Evolutionary conservation across 1,284 basidiomycete genomes (phyloP).

Genomic region (Malassezia cuniculi): DNA sequence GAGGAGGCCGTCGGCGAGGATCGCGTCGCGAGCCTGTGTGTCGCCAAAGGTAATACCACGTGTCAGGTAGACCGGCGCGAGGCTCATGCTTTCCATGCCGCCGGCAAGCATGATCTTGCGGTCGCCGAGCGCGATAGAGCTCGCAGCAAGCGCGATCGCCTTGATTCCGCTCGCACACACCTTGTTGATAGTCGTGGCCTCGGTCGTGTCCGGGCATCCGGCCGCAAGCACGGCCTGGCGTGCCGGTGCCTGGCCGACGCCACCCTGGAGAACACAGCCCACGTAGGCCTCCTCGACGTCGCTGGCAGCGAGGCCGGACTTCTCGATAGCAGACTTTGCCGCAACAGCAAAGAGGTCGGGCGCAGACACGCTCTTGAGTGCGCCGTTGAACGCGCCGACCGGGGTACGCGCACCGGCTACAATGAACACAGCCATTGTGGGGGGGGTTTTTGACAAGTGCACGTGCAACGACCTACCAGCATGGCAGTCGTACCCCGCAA

Average conservation of each 20-base stretch:
- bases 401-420: conserved; percentile 88
- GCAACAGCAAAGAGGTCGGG: conserved; percentile 78
- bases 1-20: conserved; percentile 75
- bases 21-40: conserved; percentile 70
- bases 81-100: conserved; percentile 49
- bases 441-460: not conserved
- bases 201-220: conserved; percentile 67
- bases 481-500: conserved; percentile 70
- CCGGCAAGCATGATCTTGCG: conserved; percentile 47
- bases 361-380: conserved; percentile 74
- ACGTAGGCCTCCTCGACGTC: conserved; percentile 88
- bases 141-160: conserved; percentile 47
- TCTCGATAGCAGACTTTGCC: conserved; percentile 72
- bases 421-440: conserved; percentile 66
- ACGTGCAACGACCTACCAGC: not conserved
- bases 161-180: conserved; percentile 49
- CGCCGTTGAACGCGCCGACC: conserved; percentile 80
- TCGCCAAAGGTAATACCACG: conserved; percentile 81
- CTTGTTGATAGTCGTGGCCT: conserved; percentile 94
- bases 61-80: conserved; percentile 60
- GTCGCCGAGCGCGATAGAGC: conserved; percentile 47
- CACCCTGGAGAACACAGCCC: conserved; percentile 57
- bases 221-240: conserved; percentile 61
- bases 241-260: conserved; percentile 47
- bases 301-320: conserved; percentile 64